These are phyloP conservation scores for Trichocladium uniseriatum DNA, from an alignment of 495 filamentous ascomycete genomes.

Conservation along the genomic window DNA sequence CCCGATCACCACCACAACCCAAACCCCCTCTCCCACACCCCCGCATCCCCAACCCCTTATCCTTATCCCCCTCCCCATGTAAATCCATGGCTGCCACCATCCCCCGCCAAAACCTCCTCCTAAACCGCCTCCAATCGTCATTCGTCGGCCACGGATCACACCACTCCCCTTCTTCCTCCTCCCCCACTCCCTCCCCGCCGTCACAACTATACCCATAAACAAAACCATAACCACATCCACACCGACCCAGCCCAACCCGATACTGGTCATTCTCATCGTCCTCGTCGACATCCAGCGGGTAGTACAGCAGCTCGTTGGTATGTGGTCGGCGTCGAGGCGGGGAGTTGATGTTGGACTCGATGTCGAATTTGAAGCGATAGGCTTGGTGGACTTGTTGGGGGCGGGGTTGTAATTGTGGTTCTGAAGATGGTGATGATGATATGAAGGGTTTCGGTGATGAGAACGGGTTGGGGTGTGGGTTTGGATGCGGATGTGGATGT, in stretches of 20 bases:
- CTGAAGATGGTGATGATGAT: no score
- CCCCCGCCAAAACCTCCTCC: conserved; percentile 27
- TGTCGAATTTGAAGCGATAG: conserved; percentile 43
- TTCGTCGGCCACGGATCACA: conserved; percentile 34
- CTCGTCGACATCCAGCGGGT: conserved; percentile 31
- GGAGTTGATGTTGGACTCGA: conserved; percentile 41
- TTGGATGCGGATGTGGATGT: neutral
- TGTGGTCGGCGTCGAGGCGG: conserved; percentile 35
- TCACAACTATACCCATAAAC: no score
- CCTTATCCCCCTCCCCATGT: no score
- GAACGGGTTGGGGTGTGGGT: neutral
- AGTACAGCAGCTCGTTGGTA: conserved; percentile 35
- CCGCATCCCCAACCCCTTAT: no score
- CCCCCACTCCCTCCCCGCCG: no score
- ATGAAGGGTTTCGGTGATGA: no score
- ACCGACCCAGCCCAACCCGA: no score
- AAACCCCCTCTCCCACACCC: neutral
- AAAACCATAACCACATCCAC: no score
- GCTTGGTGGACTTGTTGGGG: conserved; percentile 32
- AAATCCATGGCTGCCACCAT: conserved; percentile 20
- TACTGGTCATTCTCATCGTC: no score
- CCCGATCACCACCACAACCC: neutral
- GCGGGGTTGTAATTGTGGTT: neutral
- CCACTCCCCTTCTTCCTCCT: conserved; percentile 23
- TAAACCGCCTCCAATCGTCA: conserved; percentile 32